phyloP scores from a whole-genome alignment of 2,329 filamentous ascomycete genomes.

The Cercospora sp. region DNA sequence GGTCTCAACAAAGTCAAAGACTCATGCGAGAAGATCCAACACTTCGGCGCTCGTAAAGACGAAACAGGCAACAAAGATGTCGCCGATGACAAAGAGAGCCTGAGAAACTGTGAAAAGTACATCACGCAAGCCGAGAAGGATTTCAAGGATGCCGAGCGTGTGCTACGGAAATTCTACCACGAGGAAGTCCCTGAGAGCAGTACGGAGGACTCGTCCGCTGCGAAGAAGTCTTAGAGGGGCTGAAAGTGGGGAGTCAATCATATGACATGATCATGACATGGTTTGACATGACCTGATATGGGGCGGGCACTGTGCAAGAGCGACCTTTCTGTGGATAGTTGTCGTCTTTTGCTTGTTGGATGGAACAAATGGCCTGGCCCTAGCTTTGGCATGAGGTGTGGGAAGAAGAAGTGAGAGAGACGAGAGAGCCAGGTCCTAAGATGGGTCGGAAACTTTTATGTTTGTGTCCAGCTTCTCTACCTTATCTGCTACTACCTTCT shows the following conservation, averaged over 20 bases:
- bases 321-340: neutral
- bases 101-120: slow-evolving; percentile 68
- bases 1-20: slow-evolving; percentile 89
- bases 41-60: slow-evolving; percentile 81
- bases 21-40: slow-evolving; percentile 93
- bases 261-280: neutral
- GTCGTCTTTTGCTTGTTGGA: neutral
- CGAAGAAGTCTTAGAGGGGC: neutral
- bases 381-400: neutral
- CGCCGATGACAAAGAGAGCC: slow-evolving; percentile 65
- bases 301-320: neutral
- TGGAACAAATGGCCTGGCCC: neutral
- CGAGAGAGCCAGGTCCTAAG: neutral
- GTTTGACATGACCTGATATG: neutral
- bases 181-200: slow-evolving; percentile 24
- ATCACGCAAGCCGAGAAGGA: slow-evolving; percentile 72
- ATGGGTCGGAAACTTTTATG: neutral
- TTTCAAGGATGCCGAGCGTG: slow-evolving; percentile 69
- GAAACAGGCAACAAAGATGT: slow-evolving; percentile 69
- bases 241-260: neutral
- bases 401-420: neutral
- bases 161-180: slow-evolving; percentile 68
- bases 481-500: neutral
- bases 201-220: neutral
- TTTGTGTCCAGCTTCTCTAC: neutral